Evolutionary conservation across 192 early-diverging fungal genomes (phyloP).

Genomic region (Ambispora gerdemannii): DNA sequence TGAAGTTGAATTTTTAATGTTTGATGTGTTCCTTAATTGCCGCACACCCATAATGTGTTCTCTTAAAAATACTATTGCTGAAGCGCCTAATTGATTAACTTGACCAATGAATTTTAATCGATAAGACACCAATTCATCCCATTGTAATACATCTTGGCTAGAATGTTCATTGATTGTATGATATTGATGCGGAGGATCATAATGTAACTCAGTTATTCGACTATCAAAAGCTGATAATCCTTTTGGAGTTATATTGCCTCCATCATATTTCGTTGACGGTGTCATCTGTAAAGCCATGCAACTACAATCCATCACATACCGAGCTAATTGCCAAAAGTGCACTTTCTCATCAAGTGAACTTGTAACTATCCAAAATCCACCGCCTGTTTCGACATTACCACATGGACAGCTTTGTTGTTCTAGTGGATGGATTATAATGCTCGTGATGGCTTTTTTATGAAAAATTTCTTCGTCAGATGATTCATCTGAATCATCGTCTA

Average conservation of each 20-base stretch:
- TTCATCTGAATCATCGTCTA: background rate
- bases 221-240: background rate
- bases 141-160: slow-evolving; percentile 6
- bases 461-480: background rate
- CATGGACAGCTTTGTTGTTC: slow-evolving; percentile 25
- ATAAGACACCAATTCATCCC: slow-evolving; percentile 25
- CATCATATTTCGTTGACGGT: background rate
- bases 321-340: slow-evolving; percentile 13
- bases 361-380: slow-evolving; percentile 21
- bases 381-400: slow-evolving; percentile 8
- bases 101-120: slow-evolving; percentile 16
- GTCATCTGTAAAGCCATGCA: slow-evolving; percentile 11
- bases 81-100: slow-evolving; percentile 15
- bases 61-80: slow-evolving; percentile 16
- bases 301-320: slow-evolving; percentile 23
- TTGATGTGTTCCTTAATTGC: background rate
- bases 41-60: slow-evolving; percentile 24
- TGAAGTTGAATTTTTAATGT: background rate
- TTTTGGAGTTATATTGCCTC: background rate
- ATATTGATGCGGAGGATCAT: background rate
- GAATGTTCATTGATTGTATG: background rate
- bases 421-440: slow-evolving; percentile 25
- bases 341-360: slow-evolving; percentile 25
- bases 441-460: slow-evolving; percentile 17
- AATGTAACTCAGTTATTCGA: background rate